Evolutionary conservation across 352 stramenopile species (phyloP).

Genomic region (Pythium brassicae): DNA sequence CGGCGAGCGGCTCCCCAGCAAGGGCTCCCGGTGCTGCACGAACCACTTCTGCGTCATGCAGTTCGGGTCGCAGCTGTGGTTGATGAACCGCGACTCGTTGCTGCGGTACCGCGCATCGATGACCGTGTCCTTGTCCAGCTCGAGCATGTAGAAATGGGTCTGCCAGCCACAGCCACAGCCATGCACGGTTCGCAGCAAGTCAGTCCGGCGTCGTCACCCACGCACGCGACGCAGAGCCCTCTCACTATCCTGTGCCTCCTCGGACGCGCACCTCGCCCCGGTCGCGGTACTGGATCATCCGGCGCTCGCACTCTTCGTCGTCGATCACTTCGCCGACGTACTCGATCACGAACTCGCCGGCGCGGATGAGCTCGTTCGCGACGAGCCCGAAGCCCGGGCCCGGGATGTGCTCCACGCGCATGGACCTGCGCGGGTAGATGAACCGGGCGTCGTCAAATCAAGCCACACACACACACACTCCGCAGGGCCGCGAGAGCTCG

Average conservation of each 20-base stretch:
- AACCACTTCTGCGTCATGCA: slow-evolving; percentile 93
- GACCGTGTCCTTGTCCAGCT: slow-evolving; percentile 80
- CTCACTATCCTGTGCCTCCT: no score
- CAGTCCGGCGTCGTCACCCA: no score
- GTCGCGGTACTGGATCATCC: slow-evolving; percentile 53
- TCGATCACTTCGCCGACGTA: slow-evolving; percentile 94
- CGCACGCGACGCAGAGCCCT: no score
- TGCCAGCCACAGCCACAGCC: slow-evolving; percentile 12
- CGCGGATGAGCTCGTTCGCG: slow-evolving; percentile 67
- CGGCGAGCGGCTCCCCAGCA: no score
- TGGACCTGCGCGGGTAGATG: slow-evolving; percentile 11
- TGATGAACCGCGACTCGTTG: slow-evolving; percentile 95
- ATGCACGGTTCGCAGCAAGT: no score
- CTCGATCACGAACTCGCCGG: slow-evolving; percentile 89
- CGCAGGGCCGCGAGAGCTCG: no score
- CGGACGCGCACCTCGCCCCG: slow-evolving; percentile 38
- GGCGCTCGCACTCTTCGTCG: slow-evolving; percentile 70
- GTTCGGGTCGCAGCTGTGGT: slow-evolving; percentile 94
- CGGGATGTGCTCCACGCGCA: slow-evolving; percentile 67
- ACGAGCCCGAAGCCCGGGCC: slow-evolving; percentile 90
- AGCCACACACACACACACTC: not conserved
- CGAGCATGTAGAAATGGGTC: slow-evolving; percentile 86
- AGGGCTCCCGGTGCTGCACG: no score
- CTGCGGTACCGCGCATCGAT: slow-evolving; percentile 87
- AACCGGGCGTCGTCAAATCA: no score